Base-by-base conservation (phyloP, 139 green algal genomes). In the Tetratostichococcus sp. region DNA sequence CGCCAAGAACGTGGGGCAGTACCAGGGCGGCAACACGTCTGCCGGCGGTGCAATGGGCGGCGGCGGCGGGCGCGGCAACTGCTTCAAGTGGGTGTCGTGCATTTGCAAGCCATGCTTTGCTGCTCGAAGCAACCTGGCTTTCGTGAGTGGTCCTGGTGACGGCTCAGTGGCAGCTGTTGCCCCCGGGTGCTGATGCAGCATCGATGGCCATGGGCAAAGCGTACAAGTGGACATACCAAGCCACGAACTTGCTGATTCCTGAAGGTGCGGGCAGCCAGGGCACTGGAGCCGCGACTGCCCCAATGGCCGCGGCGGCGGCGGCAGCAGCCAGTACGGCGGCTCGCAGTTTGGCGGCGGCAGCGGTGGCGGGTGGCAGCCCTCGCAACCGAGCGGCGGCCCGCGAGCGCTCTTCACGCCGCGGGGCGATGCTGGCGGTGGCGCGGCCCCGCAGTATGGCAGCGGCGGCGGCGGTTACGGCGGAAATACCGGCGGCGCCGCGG, bases 221-320 rank as follows among this genome's bases (percentile, higher is more conserved):
- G 8, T 21, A 50, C 39, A 11, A 50, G 39, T 50, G 39, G 39
- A 6, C 39, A 50, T 50, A n/a, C n/a, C n/a, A n/a, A n/a, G n/a
- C n/a, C n/a, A n/a, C n/a, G n/a, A n/a, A n/a, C n/a, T n/a, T n/a
- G n/a, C n/a, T 25, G 17, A 25, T 28, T 28, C 17, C 2, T 28
- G 19, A 8, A 77, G 43, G 71, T 84, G 79, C 50, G 79, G 79
- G 19, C 31, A 72, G 34, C 25, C 30, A 6, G 79, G 71, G 0
- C 79, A 84, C 67, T 84, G 79, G 79, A 70, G 74, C n/a, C 75
- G 67, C 28, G 42, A 80, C 26, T 84, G 79, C 58, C 79, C 79
- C n/a, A 43, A 65, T 22, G 65, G 67, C 21, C 11, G 50, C 8
- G 62, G 62, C 62, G 62, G 62, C 62, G 33, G 50, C 25, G 59